These are phyloP conservation scores for Chimonanthus salicifolius DNA, from an alignment of 164 flowering plant species.

Conservation along the genomic window DNA sequence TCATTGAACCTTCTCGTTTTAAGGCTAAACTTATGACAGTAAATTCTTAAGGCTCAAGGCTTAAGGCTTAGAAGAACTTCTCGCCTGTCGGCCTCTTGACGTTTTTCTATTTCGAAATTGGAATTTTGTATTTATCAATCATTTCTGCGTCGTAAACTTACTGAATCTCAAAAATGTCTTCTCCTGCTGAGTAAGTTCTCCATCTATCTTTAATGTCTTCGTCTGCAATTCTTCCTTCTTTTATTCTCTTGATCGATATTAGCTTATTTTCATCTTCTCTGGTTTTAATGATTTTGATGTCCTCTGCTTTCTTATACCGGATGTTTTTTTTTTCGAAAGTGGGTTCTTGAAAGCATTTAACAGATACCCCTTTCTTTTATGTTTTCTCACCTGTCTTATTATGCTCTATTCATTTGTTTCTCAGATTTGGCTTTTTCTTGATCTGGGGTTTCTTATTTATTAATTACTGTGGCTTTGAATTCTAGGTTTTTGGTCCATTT, in stretches of 20 bases:
- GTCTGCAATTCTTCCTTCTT: neutral
- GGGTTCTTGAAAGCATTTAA: neutral
- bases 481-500: neutral
- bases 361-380: neutral
- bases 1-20: too few species aligned
- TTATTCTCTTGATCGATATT: neutral
- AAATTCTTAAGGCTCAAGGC: too few species aligned
- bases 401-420: neutral
- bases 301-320: neutral
- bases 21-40: too few species aligned
- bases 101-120: neutral
- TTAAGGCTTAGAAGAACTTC: too few species aligned
- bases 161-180: constrained; percentile 4
- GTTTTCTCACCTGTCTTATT: neutral
- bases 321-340: neutral
- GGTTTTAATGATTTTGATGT: neutral
- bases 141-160: neutral
- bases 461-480: neutral
- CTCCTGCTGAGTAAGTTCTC: constrained; percentile 11
- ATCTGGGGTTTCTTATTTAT: neutral
- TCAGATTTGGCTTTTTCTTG: neutral
- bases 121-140: neutral
- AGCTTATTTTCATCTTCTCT: neutral
- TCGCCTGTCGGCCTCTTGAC: too few species aligned
- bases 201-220: too few species aligned